Base-by-base conservation (phyloP, 257 asterid species). In the Fraxinus excelsior region DNA sequence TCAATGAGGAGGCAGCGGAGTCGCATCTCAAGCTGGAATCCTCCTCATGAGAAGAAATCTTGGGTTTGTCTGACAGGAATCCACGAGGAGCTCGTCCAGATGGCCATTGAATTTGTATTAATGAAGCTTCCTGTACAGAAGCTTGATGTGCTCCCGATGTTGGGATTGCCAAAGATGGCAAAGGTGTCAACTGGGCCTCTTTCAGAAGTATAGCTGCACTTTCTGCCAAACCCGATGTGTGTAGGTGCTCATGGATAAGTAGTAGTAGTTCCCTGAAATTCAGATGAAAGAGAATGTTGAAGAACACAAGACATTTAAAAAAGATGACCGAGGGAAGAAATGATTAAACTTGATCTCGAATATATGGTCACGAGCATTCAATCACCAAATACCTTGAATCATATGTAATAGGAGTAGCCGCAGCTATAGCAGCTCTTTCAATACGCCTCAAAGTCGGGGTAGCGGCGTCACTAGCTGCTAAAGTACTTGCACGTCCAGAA, bases 401-500 rank as follows among this genome's bases (percentile, higher is more conserved):
- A 81, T 96, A 96, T 75, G 99, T 89, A 78, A 96, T 92, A 46
- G 97, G 99, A 78, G 99, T 96, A 64, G 99, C 99, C 49, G 99
- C 98, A 81, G 99, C 98, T 78, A 96, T 91, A 76, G 99, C 98
- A 85, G 97, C 99, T 83, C 99, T 89, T 83, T 96, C 99, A 68
- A 96, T 96, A 72, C 99, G 99, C 89, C 97, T 88, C 82, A 96
- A 77, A 66, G 99, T 91, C 16, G 99, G 99, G 67, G 95, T 93
- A 80, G 99, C 91, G 29, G 98, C 99, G 88, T 96, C 99, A 62
- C 97, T 89, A 44, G 99, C 99, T 35, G 94, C 98, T 85, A 96
- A 86, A 26, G 98, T 89, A 89, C 94, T 96, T 51, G 95, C 97
- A 76, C 99, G 99, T 49, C 99, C 99, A 67, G 98, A 93, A 88